Evolutionary conservation across 805 yeast species (phyloP), one percentile per base, ranked within the genome.

Genomic region (Kuraishia floccosa): DNA sequence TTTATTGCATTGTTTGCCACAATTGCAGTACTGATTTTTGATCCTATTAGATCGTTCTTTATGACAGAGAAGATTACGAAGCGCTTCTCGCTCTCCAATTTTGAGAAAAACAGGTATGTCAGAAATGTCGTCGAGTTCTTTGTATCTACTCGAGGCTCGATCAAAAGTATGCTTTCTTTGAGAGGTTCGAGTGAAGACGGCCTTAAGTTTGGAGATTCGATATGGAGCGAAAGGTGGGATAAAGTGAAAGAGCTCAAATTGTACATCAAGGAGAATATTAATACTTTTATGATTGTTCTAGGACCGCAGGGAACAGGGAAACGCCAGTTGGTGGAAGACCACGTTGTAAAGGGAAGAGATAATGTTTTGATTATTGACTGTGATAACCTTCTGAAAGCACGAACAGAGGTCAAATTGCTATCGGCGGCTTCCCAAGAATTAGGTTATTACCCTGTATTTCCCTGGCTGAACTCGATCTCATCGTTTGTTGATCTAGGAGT

Each of bases 301-400:
- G 98, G 98, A 9, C 97, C 98, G 4, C 68, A 84, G 40, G 98
- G 98, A 4, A 76, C 94, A n/a, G 98, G 97, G 15, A 89, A 91
- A 44, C 69, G 76, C 36, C 89, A 76, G 36, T 57, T 85, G 36
- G 86, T 89, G 4, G 55, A 78, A 47, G 74, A 74, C 27, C 73
- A 77, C 44, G 76, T 80, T 1, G 59, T 84, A 27, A 56, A 63
- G 29, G 72, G 63, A 18, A 69, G 86, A 31, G 61, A 64, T 1
- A 76, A 78, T 37, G 68, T 78, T 3, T 60, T 86, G 24, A 65
- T 72, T 35, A 52, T 91, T 27, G 93, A 89, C 52, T 89, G 96
- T 60, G 93, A 81, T 34, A 60, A 61, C 24, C 55, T 91, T 33
- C 65, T 71, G 14, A 83, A 82, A 46, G 62, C 91, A 3, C 61